Percentiles rank a stretch among this genome's conserved stretches.
Evolutionary conservation across 495 filamentous ascomycete species (phyloP).

Genomic region (Penicillium herquei): DNA sequence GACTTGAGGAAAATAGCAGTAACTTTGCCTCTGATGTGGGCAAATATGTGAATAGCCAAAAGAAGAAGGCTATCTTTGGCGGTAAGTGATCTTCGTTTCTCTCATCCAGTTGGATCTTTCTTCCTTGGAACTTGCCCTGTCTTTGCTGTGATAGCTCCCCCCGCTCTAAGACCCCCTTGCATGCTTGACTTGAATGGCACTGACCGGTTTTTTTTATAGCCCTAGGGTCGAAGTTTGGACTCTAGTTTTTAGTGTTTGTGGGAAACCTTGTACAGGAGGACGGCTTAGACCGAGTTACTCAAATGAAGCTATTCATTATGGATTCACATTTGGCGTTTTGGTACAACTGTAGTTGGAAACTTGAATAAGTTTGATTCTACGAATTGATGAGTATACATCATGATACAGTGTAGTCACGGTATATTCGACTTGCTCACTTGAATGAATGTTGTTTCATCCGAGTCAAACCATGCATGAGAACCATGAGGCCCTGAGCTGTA

Average conservation of each 20-base stretch:
- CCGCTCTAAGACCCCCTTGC: constrained; percentile 17
- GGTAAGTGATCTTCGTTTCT: constrained; percentile 34
- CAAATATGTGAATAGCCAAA: constrained; percentile 82
- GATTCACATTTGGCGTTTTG: not conserved
- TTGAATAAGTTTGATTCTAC: no score
- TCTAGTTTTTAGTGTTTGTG: constrained; percentile 17
- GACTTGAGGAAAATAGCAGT: constrained; percentile 71
- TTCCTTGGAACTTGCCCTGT: not conserved
- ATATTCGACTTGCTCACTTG: no score
- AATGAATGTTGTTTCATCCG: no score
- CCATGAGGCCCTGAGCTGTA: not conserved
- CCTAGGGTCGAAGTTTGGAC: constrained; percentile 45
- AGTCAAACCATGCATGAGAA: no score
- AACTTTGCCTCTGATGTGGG: constrained; percentile 83
- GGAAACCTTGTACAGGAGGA: not conserved
- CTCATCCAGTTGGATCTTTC: not conserved
- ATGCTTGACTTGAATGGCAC: constrained; percentile 17
- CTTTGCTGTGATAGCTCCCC: not conserved
- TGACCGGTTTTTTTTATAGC: constrained; percentile 28
- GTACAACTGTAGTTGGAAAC: no score
- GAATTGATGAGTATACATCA: no score
- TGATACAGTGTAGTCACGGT: no score
- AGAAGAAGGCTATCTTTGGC: constrained; percentile 75
- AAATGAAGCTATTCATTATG: not conserved
- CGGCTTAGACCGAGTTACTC: not conserved